These are phyloP conservation scores for Kodamaea lidongshanica DNA, from an alignment of 805 yeast genomes.

Conservation along the genomic window DNA sequence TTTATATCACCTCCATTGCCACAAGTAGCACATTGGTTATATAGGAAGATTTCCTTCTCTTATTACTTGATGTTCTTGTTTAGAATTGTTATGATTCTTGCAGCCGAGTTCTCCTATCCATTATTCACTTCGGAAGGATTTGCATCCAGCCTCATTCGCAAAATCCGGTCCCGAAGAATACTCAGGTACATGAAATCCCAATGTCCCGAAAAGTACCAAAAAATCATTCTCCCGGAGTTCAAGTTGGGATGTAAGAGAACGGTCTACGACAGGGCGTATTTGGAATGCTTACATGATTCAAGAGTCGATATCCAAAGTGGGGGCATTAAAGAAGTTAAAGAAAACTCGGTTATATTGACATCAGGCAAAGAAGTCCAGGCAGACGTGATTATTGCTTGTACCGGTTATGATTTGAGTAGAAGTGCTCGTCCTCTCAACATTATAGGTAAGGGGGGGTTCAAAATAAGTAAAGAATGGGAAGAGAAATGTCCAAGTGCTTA, in stretches of 20 bases:
- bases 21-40: conserved; percentile 13
- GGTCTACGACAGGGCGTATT: conserved; percentile 32
- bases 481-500: conserved; percentile 31
- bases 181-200: conserved; percentile 20
- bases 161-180: conserved; percentile 16
- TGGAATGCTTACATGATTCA: conserved; percentile 28
- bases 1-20: conserved; percentile 37
- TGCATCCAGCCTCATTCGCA: conserved; percentile 22
- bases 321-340: conserved; percentile 21
- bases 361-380: conserved; percentile 25
- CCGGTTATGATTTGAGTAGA: conserved; percentile 29
- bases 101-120: conserved; percentile 33
- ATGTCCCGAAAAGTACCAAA: conserved; percentile 30
- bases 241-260: conserved; percentile 39
- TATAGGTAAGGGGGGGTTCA: conserved; percentile 22
- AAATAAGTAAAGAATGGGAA: conserved; percentile 22
- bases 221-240: conserved; percentile 29
- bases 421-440: conserved; percentile 15
- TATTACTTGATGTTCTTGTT: conserved; percentile 24
- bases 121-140: conserved; percentile 27
- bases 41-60: conserved; percentile 19
- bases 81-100: conserved; percentile 21
- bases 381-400: conserved; percentile 38
- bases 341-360: conserved; percentile 23
- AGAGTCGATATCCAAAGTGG: conserved; percentile 20